phyloP scores from a whole-genome alignment of 352 stramenopile species.

The Phytophthora syringae region DNA sequence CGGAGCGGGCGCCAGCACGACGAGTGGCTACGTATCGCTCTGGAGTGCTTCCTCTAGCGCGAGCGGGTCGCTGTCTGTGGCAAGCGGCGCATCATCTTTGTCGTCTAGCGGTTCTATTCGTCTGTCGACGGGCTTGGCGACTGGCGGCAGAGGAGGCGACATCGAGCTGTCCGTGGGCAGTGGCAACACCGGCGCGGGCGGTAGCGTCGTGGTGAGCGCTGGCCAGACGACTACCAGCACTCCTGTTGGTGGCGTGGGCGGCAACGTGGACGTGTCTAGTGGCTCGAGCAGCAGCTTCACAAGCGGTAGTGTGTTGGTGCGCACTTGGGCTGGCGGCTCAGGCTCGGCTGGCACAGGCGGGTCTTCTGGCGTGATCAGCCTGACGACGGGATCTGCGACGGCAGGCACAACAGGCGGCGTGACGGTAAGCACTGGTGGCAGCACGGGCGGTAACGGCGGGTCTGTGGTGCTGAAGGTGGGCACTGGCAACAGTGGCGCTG shows the following conservation, averaged over 20 bases:
- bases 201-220: not conserved
- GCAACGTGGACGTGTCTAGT: conserved; percentile 43
- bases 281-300: conserved; percentile 27
- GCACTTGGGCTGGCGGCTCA: conserved; percentile 10
- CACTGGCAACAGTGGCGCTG: no score
- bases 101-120: conserved; percentile 11
- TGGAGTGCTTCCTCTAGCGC: conserved; percentile 11
- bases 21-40: conserved; percentile 12
- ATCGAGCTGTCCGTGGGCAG: conserved; percentile 6
- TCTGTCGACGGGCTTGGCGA: conserved; percentile 16
- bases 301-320: conserved; percentile 3
- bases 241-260: conserved; percentile 43
- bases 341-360: no score
- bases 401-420: no score
- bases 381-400: no score
- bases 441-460: no score
- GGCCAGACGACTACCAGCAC: conserved; percentile 17
- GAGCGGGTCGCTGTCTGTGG: conserved; percentile 1
- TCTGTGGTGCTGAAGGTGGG: no score
- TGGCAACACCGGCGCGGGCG: not conserved
- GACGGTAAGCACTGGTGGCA: conserved; percentile 32
- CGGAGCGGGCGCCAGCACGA: conserved; percentile 13
- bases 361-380: no score
- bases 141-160: conserved; percentile 5
- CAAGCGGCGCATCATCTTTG: conserved; percentile 2